Base-by-base conservation (phyloP, 2,329 filamentous ascomycete genomes). In the Cryphonectria japonica region DNA sequence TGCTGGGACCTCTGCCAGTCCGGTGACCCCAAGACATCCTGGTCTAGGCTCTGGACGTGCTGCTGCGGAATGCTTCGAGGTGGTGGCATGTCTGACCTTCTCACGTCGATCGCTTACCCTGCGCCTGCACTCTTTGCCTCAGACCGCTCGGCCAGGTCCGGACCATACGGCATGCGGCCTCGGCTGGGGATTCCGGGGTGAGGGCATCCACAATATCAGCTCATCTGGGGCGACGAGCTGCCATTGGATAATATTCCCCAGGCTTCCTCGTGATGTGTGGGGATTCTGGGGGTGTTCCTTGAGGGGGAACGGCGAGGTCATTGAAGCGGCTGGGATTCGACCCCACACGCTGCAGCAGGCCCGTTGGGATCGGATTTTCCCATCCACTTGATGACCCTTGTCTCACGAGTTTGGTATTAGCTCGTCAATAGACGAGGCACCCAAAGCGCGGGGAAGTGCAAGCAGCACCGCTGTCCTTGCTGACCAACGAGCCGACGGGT, bases 341-440 rank as follows among this genome's bases (percentile, higher is more conserved):
- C 69, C 64, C 69, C 69, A 67, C 64, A 70, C 26, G 11, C 54
- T 57, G 43, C 67, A 62, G 39, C 62, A 62, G 7, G 37, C 57
- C 41, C 62, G 29, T 46, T 67, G 71, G 46, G 34, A 66, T 43
- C 50, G 62, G 57, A 68, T 71, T 72, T 72, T 66, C 71, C 71
- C 71, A 68, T 72, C 71, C 71, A 72, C 71, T 72, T 29, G 68
- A 29, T n/a, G 32, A 41, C 61, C 62, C 68, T 37, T 43, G 65
- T 66, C 50, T 66, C 34, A 34, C 67, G 52, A 26, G 41, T 37
- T 59, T 67, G 60, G 60, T 37, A 11, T 61, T 68, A 65, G 65
- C 32, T 61, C 32, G 19, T 14, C 26, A 62, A 46, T 66, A 19
- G 59, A 70, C 65, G 32, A 66, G 68, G 62, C 50, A 66, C 34